These are phyloP conservation scores for Tripterygium wilfordii DNA, from an alignment of 177 flowering plant genomes.

Conservation along the genomic window DNA sequence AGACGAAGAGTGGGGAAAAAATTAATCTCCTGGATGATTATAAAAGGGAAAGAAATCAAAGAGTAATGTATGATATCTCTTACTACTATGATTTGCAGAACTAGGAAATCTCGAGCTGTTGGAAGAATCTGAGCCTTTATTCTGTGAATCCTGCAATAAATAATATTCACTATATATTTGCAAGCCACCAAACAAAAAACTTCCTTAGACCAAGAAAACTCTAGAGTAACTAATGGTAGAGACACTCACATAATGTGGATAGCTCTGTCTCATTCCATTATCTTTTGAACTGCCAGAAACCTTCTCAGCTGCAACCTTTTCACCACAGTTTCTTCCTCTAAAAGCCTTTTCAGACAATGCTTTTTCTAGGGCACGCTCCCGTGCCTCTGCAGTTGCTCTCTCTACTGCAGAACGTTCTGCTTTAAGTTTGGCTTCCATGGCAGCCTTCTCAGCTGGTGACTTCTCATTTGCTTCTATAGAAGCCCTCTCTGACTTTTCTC, in stretches of 20 bases:
- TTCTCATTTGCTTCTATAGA: constrained; percentile 35
- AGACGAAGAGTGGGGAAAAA: background rate
- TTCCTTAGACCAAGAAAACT: background rate
- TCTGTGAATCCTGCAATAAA: constrained; percentile 29
- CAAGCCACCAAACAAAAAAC: background rate
- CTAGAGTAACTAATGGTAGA: background rate
- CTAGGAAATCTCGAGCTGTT: constrained; percentile 23
- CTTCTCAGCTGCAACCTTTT: constrained; percentile 36
- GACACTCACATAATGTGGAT: no score
- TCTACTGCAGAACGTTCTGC: constrained; percentile 94
- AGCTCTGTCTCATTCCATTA: constrained; percentile 14
- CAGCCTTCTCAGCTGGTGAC: constrained; percentile 42
- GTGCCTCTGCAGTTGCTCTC: constrained; percentile 85
- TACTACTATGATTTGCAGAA: constrained; percentile 29
- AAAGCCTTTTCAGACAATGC: constrained; percentile 52
- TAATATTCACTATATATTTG: constrained; percentile 4
- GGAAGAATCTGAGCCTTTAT: constrained; percentile 30
- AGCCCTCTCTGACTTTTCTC: constrained; percentile 44
- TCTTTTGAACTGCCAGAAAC: constrained; percentile 19
- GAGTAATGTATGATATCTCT: constrained; percentile 2
- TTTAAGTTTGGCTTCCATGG: constrained; percentile 56
- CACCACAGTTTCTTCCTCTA: constrained; percentile 31
- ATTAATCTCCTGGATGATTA: no score
- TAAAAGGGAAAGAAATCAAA: no score
- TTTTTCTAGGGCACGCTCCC: constrained; percentile 79